Evolutionary conservation across 1,284 basidiomycete genomes (phyloP).

Genomic region (Pseudozyma tsukubaensis): DNA sequence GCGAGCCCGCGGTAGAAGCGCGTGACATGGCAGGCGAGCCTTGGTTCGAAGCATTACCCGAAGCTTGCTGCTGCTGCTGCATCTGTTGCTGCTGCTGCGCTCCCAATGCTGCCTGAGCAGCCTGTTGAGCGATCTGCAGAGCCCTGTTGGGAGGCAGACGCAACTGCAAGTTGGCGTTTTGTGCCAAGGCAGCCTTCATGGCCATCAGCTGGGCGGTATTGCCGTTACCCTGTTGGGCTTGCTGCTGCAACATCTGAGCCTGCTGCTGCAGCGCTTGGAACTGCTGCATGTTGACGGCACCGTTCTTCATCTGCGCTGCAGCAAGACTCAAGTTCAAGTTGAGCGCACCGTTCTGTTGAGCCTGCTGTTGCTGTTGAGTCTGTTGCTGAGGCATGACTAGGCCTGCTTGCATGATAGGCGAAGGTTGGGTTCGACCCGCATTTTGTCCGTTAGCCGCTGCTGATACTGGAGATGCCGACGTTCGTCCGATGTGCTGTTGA

Average conservation of each 20-base stretch:
- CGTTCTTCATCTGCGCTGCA: constrained; percentile 47
- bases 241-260: constrained; percentile 42
- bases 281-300: constrained; percentile 28
- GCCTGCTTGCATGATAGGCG: constrained; percentile 50
- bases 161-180: constrained; percentile 52
- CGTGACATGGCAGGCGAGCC: constrained; percentile 51
- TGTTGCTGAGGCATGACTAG: constrained; percentile 38
- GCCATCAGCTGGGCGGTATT: constrained; percentile 55
- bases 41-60: constrained; percentile 39
- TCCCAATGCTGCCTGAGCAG: constrained; percentile 47
- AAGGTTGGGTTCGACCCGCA: constrained; percentile 38
- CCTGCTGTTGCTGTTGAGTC: constrained; percentile 12
- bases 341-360: constrained; percentile 23
- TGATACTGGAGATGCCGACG: constrained; percentile 43
- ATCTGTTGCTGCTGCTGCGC: constrained; percentile 33
- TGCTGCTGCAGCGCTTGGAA: constrained; percentile 48
- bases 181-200: constrained; percentile 56
- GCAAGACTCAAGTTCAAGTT: constrained; percentile 43
- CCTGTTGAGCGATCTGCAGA: constrained; percentile 54
- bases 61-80: constrained; percentile 31
- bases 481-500: constrained; percentile 42
- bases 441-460: constrained; percentile 47
- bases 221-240: constrained; percentile 33
- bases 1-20: constrained; percentile 48
- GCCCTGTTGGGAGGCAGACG: constrained; percentile 55